Base-by-base conservation (phyloP, 495 filamentous ascomycete species). In the Penicillium cosmopolitanum region DNA sequence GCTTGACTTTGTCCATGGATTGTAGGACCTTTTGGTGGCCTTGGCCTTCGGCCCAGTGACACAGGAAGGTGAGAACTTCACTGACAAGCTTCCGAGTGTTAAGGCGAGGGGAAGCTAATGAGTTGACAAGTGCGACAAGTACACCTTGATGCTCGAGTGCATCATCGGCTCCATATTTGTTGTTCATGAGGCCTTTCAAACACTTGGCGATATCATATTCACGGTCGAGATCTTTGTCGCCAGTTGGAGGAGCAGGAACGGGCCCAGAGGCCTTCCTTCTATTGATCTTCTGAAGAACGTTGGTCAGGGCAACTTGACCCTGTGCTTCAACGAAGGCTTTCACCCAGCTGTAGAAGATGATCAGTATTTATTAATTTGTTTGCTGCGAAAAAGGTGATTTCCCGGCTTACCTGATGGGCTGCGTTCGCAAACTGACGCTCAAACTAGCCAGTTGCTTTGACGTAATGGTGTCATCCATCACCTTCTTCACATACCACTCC, bases 121-220 rank as follows among this genome's bases (percentile, higher is more conserved):
- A 96, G 50, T 86, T 94, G 53, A 89, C 91, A 36, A 98, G 83
- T 10, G 96, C 90, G 54, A 92, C 88, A 55, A 97, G 87, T 57
- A 97, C 89, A 65, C 91, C 87, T 66, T 95, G 89, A 71, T 98
- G 95, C 36, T 82, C 77, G 48, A 98, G 80, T n/a, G 96, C 95
- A 82, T 98, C 93, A 65, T 98, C 96, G 33, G 95, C 96, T 47
- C 95, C 95, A 74, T 94, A 98, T 68, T 96, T 96, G 82, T 96
- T 98, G 83, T 98, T 98, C 89, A 98, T 96, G 50, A 98, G 74
- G 50, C 92, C 91, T 75, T 98, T 98, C 51, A 98, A 73, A 75
- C 96, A 98, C 76, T 98, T 98, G 59, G 96, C 85, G 64, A 98
- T 97, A 67, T 98, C 95, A 73, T 98, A 97, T 77, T 98, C 95